phyloP scores from a whole-genome alignment of 164 flowering plant species.

The Magnolia officinalis region DNA sequence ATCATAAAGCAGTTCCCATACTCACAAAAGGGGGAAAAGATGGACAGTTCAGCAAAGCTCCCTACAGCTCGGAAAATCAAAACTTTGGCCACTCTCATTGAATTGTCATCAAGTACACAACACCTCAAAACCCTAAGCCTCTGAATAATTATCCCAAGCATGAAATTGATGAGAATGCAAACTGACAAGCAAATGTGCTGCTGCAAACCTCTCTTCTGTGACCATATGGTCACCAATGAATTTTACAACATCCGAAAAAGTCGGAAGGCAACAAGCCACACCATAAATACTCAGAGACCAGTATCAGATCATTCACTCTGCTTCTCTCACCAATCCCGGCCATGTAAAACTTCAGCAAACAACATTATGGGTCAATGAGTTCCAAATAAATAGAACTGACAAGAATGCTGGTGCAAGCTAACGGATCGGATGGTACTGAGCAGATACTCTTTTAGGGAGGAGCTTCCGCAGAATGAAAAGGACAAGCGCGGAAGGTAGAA shows the following conservation, averaged over 20 bases:
- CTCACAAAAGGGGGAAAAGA: not conserved
- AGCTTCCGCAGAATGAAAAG: constrained; percentile 86
- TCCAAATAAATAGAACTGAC: not conserved
- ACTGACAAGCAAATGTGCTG: not conserved
- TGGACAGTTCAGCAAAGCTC: not conserved
- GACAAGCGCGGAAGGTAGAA: constrained; percentile 89
- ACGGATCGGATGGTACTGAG: constrained; percentile 83
- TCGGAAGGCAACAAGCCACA: not conserved
- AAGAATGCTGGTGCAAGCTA: constrained; percentile 7
- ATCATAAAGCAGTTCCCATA: not conserved
- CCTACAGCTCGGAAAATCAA: not conserved
- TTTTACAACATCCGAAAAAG: not conserved
- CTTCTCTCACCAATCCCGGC: not conserved
- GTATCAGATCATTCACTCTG: not conserved
- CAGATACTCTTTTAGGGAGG: constrained; percentile 84
- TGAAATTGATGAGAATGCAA: not conserved
- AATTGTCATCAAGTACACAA: not conserved
- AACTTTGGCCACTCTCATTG: not conserved
- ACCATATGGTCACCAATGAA: not conserved
- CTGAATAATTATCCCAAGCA: not conserved
- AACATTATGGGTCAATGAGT: not conserved
- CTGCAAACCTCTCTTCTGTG: not conserved
- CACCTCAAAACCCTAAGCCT: not conserved
- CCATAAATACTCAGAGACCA: not conserved
- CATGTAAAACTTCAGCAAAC: not conserved